Evolutionary conservation across 2,329 filamentous ascomycete species (phyloP).

Genomic region (Dothistroma pini): DNA sequence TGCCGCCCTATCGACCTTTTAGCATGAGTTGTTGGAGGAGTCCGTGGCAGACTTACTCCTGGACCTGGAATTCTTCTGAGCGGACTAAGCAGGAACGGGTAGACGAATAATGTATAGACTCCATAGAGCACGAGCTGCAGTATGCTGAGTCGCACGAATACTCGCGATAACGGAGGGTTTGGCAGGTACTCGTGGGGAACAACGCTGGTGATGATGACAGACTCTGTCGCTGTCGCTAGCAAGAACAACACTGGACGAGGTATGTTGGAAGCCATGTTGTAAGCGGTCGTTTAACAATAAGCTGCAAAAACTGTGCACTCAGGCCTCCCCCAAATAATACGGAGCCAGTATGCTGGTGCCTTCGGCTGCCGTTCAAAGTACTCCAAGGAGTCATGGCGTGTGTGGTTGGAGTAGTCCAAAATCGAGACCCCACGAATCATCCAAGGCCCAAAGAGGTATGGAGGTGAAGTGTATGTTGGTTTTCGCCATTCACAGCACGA

Average conservation of each 20-base stretch:
- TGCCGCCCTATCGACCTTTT: conserved; percentile 20
- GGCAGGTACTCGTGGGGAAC: conserved; percentile 18
- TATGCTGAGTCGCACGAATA: conserved; percentile 15
- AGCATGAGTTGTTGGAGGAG: background rate
- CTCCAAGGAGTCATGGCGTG: background rate
- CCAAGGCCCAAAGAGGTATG: background rate
- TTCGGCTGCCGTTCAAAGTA: background rate
- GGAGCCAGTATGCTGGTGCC: background rate
- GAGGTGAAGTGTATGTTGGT: background rate
- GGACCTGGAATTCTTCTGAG: conserved; percentile 39
- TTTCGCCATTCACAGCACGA: background rate
- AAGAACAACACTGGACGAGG: conserved; percentile 10
- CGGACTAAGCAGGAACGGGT: conserved; percentile 39
- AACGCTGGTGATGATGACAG: conserved; percentile 6
- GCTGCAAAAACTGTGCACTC: background rate
- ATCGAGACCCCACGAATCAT: background rate
- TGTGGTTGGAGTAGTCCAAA: background rate
- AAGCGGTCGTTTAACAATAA: background rate
- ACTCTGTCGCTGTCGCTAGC: conserved; percentile 13
- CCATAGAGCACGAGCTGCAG: conserved; percentile 13
- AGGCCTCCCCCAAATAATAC: background rate
- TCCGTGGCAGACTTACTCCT: conserved; percentile 5
- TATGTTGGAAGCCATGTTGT: conserved; percentile 6
- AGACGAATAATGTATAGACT: conserved; percentile 25
- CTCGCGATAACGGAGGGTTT: conserved; percentile 14